Evolutionary conservation across 2,329 filamentous ascomycete genomes (phyloP).

Genomic region (Thielaviopsis ethacetica): DNA sequence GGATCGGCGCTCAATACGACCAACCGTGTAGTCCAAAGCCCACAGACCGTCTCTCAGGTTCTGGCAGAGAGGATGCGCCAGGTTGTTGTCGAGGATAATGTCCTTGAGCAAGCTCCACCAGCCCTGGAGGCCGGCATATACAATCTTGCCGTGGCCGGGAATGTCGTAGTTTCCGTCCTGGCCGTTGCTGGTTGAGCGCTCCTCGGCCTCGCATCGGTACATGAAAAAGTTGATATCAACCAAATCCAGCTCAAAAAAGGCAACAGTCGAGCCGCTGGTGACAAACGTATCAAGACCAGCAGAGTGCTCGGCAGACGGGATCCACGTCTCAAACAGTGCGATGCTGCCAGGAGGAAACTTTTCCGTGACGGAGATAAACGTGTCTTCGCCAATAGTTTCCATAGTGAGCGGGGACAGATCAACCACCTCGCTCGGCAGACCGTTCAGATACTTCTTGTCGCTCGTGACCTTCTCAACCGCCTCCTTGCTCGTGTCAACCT

Average conservation of each 20-base stretch:
- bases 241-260: constrained; percentile 59
- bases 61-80: constrained; percentile 85
- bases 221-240: constrained; percentile 82
- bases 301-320: constrained; percentile 71
- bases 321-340: constrained; percentile 90
- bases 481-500: constrained; percentile 65
- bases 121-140: constrained; percentile 93
- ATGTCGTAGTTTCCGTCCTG: constrained; percentile 72
- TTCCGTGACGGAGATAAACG: constrained; percentile 63
- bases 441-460: constrained; percentile 58
- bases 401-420: constrained; percentile 59
- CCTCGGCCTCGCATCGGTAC: constrained; percentile 84
- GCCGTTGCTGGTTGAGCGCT: constrained; percentile 59
- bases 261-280: constrained; percentile 61
- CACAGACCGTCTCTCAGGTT: constrained; percentile 84
- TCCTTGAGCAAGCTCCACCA: constrained; percentile 89
- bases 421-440: constrained; percentile 68
- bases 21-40: constrained; percentile 77
- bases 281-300: constrained; percentile 74
- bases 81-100: constrained; percentile 74
- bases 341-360: constrained; percentile 89
- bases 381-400: constrained; percentile 55
- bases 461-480: constrained; percentile 45
- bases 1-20: constrained; percentile 58
- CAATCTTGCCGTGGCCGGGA: constrained; percentile 65